Base-by-base conservation (phyloP, 2,329 filamentous ascomycete genomes). In the Monosporascus sp. region DNA sequence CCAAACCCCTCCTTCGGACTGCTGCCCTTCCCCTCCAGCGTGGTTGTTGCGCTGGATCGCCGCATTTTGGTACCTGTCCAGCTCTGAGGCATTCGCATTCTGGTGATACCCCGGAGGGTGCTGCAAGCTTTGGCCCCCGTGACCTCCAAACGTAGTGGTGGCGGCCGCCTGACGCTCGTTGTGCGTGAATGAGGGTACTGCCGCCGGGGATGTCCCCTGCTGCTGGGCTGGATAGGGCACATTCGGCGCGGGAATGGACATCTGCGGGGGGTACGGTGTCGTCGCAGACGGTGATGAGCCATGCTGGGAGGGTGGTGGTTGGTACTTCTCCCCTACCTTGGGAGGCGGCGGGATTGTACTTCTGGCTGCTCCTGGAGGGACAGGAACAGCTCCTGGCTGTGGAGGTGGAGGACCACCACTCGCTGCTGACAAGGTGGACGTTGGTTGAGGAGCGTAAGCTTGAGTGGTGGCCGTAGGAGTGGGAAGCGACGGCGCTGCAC, bases 61-160 rank as follows among this genome's bases (percentile, higher is more conserved):
- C 14, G 68, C 71, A 48, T 72, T 68, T 65, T 81, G 78, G 46
- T 76, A 70, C 53, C 71, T 75, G 55, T 68, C 74, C 52, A 80
- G 73, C 50, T 79, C 77, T n/a, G 77, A 74, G 7, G 80, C 80
- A 59, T 77, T 72, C 5, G 71, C 64, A 59, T 84, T 76, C 61
- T 85, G 82, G 49, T 80, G 75, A 59, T 85, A 85, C 15, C 81
- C 81, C 2, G 77, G 74, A 22, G 78, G 77, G 49, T 81, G 77
- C 31, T 73, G 71, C 49, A 76, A 63, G 50, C 64, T 65, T 46
- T 62, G 59, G 50, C 55, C 59, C 45, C 59, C 54, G 51, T 61
- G 56, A 54, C 65, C 64, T 37, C 50, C 51, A 49, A 68, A 51
- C 51, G 61, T 55, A 40, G 62, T 62, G 51, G 68, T 64, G 40